A percentile compares a stretch with the other conserved stretches of the same genome.
These are phyloP conservation scores for Peronospora tabacina DNA, from an alignment of 352 stramenopile species.

Conservation along the genomic window DNA sequence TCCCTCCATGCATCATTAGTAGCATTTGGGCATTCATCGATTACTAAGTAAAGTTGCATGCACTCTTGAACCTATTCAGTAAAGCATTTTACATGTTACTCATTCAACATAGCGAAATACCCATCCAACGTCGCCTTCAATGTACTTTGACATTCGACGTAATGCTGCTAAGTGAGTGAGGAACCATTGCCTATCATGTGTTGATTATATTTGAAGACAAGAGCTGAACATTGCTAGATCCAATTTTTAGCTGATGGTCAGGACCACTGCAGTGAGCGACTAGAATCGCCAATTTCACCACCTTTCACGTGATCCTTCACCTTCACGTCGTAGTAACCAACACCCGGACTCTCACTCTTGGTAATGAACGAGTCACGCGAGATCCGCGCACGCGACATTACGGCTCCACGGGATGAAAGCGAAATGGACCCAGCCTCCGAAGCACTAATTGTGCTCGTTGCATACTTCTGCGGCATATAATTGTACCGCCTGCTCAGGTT, in stretches of 20 bases:
- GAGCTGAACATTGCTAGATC: slow-evolving; percentile 9
- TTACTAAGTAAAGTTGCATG: slow-evolving; percentile 1
- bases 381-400: slow-evolving; percentile 55
- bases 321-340: slow-evolving; percentile 76
- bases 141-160: not conserved
- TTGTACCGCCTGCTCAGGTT: slow-evolving; percentile 61
- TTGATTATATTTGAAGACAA: slow-evolving; percentile 13
- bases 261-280: slow-evolving; percentile 53
- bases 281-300: slow-evolving; percentile 69
- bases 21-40: slow-evolving; percentile 14
- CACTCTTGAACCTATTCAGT: slow-evolving; percentile 1
- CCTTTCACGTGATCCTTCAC: slow-evolving; percentile 55
- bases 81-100: too few species aligned
- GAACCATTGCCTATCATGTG: slow-evolving; percentile 11
- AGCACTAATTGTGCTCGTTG: slow-evolving; percentile 25
- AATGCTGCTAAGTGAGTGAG: not conserved
- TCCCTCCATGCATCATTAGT: slow-evolving; percentile 20
- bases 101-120: slow-evolving; percentile 5
- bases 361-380: slow-evolving; percentile 66
- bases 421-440: slow-evolving; percentile 40
- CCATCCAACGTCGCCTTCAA: slow-evolving; percentile 2
- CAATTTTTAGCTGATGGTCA: slow-evolving; percentile 20
- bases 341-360: slow-evolving; percentile 58
- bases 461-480: slow-evolving; percentile 59
- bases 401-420: slow-evolving; percentile 56